Evolutionary conservation across 2,329 filamentous ascomycete species (phyloP), one percentile per base, ranked within the genome.

Genomic region (Fusarium illudens): DNA sequence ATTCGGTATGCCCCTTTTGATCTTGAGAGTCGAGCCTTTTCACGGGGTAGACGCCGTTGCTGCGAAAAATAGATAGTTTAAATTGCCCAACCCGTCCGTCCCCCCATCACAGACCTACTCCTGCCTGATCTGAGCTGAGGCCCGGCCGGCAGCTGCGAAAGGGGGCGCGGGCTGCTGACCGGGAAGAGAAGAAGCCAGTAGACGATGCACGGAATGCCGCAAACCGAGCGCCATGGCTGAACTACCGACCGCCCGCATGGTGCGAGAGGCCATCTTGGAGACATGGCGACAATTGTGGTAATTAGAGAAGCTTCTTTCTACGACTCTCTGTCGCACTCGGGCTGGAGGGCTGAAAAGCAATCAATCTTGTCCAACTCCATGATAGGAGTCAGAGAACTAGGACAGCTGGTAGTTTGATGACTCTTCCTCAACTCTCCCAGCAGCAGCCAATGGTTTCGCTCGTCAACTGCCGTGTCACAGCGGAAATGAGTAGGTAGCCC

Each of bases 161-260:
- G 53, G 60, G 64, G 60, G 19, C 29, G 32, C 32, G 20, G 50
- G 22, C 30, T 29, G 48, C n/a, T 33, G n/a, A 17, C 56, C 13
- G 22, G 33, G 33, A 20, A 22, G 25, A 19, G 50, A n/a, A 17
- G 25, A 12, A 19, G 13, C 48, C 22, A 39, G n/a, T 39, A 34
- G 32, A 64, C 48, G 57, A 53, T 13, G 30, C 55, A 58, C 44
- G 19, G 37, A 13, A 68, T 64, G 58, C 63, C 62, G 64, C 68
- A 71, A 58, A 60, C 53, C 52, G 30, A 46, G 39, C 52, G 67
- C 53, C 55, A 37, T 64, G 61, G 61, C 70, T 66, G 57, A 59
- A 61, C 66, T 71, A 63, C 60, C 25, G 48, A 48, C 27, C 51
- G 52, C 44, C 54, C 17, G 46, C 29, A 54, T 33, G 25, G 36